A percentile compares a stretch with the other conserved stretches of the same genome.
phyloP scores from a whole-genome alignment of 2,329 filamentous ascomycete genomes.

The Colletotrichum sp. region DNA sequence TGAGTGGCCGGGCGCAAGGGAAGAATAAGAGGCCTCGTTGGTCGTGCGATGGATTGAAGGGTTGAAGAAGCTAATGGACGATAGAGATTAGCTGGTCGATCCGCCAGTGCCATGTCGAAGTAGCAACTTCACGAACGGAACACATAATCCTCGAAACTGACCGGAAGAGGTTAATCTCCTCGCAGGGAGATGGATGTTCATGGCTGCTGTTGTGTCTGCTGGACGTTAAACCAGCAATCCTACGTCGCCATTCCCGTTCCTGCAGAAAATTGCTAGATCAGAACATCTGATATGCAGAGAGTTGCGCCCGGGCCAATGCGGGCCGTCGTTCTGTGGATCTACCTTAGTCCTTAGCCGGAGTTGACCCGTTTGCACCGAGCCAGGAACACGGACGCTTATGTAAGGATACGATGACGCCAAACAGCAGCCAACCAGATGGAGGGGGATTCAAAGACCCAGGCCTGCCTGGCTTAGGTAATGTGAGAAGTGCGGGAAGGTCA shows the following conservation, averaged over 20 bases:
- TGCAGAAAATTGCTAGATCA: constrained; percentile 8
- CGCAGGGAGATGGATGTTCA: constrained; percentile 25
- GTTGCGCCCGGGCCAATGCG: background rate
- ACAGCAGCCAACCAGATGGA: background rate
- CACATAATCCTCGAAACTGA: background rate
- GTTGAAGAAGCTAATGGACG: constrained; percentile 2
- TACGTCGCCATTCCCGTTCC: background rate
- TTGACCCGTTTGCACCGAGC: background rate
- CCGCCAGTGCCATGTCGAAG: background rate
- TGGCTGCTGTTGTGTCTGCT: background rate
- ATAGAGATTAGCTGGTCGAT: constrained; percentile 15
- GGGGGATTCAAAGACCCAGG: background rate
- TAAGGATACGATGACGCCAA: background rate
- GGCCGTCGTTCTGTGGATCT: background rate
- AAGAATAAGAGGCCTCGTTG: constrained; percentile 21
- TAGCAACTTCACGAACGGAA: background rate
- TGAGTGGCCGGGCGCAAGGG: constrained; percentile 30
- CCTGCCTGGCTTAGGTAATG: constrained; percentile 2
- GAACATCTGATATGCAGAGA: background rate
- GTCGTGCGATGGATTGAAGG: constrained; percentile 2
- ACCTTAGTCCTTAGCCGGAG: background rate
- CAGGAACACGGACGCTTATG: background rate
- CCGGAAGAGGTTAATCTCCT: constrained; percentile 23
- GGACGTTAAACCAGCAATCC: background rate
- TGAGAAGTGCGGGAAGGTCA: background rate